These are phyloP conservation scores for Pseudocohnilembus persalinus DNA, from an alignment of 169 alveolate species.

Conservation along the genomic window DNA sequence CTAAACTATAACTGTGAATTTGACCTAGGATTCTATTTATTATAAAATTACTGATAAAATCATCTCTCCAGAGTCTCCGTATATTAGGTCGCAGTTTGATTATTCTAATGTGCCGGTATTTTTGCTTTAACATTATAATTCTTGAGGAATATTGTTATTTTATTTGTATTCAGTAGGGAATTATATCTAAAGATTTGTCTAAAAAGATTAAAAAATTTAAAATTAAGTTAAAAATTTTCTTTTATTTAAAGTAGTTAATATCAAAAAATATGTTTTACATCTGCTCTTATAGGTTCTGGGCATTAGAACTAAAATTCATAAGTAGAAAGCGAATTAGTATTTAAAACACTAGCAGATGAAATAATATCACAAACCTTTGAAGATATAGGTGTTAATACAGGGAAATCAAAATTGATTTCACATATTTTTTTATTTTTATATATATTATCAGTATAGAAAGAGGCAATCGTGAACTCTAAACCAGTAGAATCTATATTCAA, in stretches of 20 bases:
- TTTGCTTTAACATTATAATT: neutral
- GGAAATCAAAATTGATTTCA: neutral
- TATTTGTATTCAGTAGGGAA: neutral
- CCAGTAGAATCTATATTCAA: neutral
- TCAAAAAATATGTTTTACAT: neutral
- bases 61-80: neutral
- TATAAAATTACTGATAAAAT: neutral
- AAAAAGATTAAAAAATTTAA: too few relatives aligned
- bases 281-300: neutral
- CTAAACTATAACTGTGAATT: neutral
- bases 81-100: neutral
- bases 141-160: neutral
- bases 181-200: neutral
- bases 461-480: neutral
- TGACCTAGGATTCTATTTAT: neutral
- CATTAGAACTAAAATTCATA: slow-evolving; percentile 9
- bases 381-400: neutral
- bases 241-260: too few relatives aligned
- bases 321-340: neutral
- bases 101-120: neutral
- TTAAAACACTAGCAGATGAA: neutral
- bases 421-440: slow-evolving; percentile 7
- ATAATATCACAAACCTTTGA: neutral
- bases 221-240: too few relatives aligned
- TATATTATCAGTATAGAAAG: slow-evolving; percentile 6